Evolutionary conservation across 805 yeast species (phyloP), one percentile per base, ranked within the genome.

Genomic region (Metschnikowia henanensis): DNA sequence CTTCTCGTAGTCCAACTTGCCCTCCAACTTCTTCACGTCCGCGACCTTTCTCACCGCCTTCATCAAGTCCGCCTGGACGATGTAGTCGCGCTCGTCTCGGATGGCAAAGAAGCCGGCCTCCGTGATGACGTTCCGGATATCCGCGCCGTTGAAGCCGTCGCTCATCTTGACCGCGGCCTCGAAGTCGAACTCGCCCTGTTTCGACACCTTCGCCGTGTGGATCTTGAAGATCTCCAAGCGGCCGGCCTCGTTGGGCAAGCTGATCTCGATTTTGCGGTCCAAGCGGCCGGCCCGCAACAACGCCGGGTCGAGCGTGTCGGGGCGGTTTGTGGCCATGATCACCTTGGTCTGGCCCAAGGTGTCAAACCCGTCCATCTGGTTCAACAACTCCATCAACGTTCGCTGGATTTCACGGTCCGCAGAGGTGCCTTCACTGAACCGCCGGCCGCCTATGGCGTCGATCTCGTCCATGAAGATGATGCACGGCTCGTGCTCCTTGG

Each of bases 281-380:
- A 92, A 80, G 73, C 99, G 83, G 55, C 99, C 99, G 2, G 99
- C 97, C 74, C 99, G 87, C 57, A 92, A 77, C 56, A 92, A 76
- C 4, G 99, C 99, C 12, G 99, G 99, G 67, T 92, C 99, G 53
- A 92, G 76, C 10, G 98, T 94, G 63, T 92, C 99, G 9, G 99
- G 99, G 70, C 99, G 81, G 68, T 92, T 92, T n/a, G 99, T 92
- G 26, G 99, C 99, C 99, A 92, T 92, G 59, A 92, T 92, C 41
- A 92, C 90, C 71, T 92, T 92, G 2, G 99, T 92, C 67, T 90
- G 96, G 21, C 99, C 99, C 59, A 92, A 76, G 46, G 89, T 86
- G 65, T 92, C 98, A 65, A 92, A 92, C 47, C 99, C 99, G 66
- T 92, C 99, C 98, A 92, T 91, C 70, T 94, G 98, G 63, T 92